Base-by-base conservation (phyloP, 495 filamentous ascomycete genomes). In the Thermothielavioides terrestris region DNA sequence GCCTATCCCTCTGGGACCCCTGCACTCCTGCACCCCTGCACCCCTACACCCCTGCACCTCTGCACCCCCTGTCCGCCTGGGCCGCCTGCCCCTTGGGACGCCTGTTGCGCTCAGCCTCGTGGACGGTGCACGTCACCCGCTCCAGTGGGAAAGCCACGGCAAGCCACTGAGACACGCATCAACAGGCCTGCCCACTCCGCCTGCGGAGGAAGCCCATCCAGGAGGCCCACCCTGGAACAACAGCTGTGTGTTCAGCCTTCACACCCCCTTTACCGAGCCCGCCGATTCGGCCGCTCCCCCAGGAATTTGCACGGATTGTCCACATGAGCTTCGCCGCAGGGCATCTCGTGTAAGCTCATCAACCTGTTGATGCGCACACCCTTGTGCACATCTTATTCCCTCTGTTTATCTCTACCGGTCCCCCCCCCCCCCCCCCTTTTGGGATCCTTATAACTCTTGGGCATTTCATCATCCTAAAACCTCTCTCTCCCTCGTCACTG, bases 101-200 rank as follows among this genome's bases (percentile, higher is more conserved):
- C 61, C 59, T 49, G 27, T 23, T 32, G 17, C 49, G 38, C 63
- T 65, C 63, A 64, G 61, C 63, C 63, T 62, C 63, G 63, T 66
- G 63, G 43, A 46, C 59, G 43, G 46, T 48, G 57, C 60, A 64
- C 61, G 59, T 64, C 64, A 64, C 61, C 55, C 48, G 10, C 31
- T 34, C 46, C 45, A 41, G 49, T 53, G 46, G 50, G 45, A 51
- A 35, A n/a, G n/a, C n/a, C n/a, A n/a, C n/a, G 18, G 49, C 42
- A 56, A 61, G 57, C 63, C 63, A 57, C 58, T 55, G 63, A 61
- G 58, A 65, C 62, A 65, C 63, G 56, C 60, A 63, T 42, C 48
- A 42, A 53, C 35, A 48, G 54, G 42, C 46, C 46, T 54, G 51
- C 52, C 58, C 42, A 50, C 39, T 41, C 54, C 52, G 54, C 56